These are phyloP conservation scores for Aethionema arabicum DNA, from an alignment of 345 rosid species.

Conservation along the genomic window DNA sequence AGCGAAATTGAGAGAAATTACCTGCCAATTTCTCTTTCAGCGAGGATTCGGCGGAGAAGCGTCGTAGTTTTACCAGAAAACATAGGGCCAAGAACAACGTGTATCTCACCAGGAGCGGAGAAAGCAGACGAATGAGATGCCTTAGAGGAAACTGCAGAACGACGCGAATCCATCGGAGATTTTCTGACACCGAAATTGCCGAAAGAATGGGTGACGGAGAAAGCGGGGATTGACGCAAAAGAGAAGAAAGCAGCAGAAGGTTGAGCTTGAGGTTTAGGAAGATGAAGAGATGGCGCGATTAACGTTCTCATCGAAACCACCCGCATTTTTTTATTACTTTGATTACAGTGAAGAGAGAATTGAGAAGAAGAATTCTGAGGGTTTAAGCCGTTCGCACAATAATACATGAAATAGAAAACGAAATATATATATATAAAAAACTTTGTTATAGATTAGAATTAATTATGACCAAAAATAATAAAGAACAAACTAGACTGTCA, in stretches of 20 bases:
- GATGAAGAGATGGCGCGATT: conserved; percentile 40
- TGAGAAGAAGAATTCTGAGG: background rate
- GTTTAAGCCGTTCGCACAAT: too few species aligned
- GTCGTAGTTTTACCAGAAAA: conserved; percentile 84
- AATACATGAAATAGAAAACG: too few species aligned
- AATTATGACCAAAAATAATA: too few species aligned
- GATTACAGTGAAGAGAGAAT: background rate
- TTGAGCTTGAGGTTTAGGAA: conserved; percentile 31
- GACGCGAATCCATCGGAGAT: conserved; percentile 25
- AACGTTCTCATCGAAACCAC: conserved; percentile 53
- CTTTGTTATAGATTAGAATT: too few species aligned
- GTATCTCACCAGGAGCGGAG: conserved; percentile 54
- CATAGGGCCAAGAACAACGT: conserved; percentile 87
- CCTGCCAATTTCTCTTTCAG: conserved; percentile 63
- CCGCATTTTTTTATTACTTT: conserved; percentile 34
- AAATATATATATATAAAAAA: too few species aligned
- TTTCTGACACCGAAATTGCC: conserved; percentile 21
- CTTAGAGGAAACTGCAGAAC: conserved; percentile 22
- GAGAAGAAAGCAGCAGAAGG: conserved; percentile 32
- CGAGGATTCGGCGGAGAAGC: conserved; percentile 70
- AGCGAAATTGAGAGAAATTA: conserved; percentile 15
- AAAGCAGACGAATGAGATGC: conserved; percentile 34
- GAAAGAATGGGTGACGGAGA: conserved; percentile 25
- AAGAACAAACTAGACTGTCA: too few species aligned
- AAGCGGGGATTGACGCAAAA: conserved; percentile 26